These are phyloP conservation scores for Beta macrorhiza DNA, from an alignment of 179 eudicot species.

Conservation along the genomic window DNA sequence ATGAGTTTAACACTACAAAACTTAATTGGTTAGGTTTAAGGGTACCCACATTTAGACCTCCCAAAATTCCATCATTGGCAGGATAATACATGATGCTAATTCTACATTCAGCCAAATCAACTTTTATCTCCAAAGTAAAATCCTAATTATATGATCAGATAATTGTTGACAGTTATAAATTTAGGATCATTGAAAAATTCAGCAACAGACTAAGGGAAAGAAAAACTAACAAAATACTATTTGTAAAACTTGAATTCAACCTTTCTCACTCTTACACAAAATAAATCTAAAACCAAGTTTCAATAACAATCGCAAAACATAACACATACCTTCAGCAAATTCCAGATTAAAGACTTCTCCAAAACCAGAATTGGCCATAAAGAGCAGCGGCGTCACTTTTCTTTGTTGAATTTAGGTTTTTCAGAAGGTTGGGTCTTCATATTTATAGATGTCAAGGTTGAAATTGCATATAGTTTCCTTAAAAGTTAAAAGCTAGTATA, in stretches of 20 bases:
- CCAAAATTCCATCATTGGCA: not conserved
- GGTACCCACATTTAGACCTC: not conserved
- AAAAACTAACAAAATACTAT: not conserved
- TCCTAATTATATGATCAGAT: not conserved
- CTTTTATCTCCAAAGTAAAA: not conserved
- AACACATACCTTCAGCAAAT: not conserved
- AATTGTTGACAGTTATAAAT: not conserved
- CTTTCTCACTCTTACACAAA: not conserved
- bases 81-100: not conserved
- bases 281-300: not conserved
- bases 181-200: not conserved
- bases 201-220: not conserved
- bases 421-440: not conserved
- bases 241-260: not conserved
- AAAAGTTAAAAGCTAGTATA: constrained; percentile 1
- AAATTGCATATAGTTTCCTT: not conserved
- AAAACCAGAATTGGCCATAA: not conserved
- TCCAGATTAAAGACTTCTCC: not conserved
- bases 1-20: not conserved
- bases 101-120: not conserved
- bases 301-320: not conserved
- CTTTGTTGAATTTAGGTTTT: not conserved
- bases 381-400: not conserved
- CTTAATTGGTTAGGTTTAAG: not conserved
- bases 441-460: not conserved